Percentiles rank a stretch among this genome's conserved stretches.
phyloP scores from a whole-genome alignment of 2,329 filamentous ascomycete species.

The Cordyceps tenuipes region DNA sequence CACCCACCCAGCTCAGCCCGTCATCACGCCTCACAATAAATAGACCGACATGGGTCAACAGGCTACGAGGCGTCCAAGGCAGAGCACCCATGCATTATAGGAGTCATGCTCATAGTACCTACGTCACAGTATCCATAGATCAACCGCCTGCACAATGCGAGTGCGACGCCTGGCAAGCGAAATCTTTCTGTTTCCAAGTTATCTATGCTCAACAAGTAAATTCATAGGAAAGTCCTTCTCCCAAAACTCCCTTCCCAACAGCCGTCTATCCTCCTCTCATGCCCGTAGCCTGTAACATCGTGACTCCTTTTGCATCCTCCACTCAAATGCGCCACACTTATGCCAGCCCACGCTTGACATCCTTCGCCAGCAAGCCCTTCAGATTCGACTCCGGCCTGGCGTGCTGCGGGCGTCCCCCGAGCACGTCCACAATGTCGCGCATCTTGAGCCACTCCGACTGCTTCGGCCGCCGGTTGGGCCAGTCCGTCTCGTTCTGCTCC shows the following conservation, averaged over 20 bases:
- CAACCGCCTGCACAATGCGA: neutral
- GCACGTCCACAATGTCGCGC: slow-evolving; percentile 73
- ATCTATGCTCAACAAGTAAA: neutral
- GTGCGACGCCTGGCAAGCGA: neutral
- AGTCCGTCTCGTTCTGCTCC: slow-evolving; percentile 83
- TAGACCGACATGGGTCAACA: neutral
- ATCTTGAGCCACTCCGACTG: slow-evolving; percentile 77
- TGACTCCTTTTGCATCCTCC: neutral
- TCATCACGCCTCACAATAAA: neutral
- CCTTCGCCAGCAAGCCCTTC: slow-evolving; percentile 48
- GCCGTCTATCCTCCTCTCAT: neutral
- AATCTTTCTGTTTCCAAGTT: neutral
- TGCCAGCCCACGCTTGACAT: slow-evolving; percentile 46
- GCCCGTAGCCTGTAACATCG: neutral
- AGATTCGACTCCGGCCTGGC: slow-evolving; percentile 41
- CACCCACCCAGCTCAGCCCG: too few relatives aligned
- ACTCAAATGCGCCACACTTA: neutral
- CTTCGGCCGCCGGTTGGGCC: slow-evolving; percentile 79
- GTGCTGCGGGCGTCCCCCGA: slow-evolving; percentile 62
- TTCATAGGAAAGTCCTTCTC: neutral
- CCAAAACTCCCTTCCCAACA: neutral
- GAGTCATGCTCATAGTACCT: neutral
- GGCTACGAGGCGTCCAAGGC: neutral
- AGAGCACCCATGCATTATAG: neutral
- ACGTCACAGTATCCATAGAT: neutral